Evolutionary conservation across 2,329 filamentous ascomycete genomes (phyloP).

Genomic region (Ceratocystiopsis sp.): DNA sequence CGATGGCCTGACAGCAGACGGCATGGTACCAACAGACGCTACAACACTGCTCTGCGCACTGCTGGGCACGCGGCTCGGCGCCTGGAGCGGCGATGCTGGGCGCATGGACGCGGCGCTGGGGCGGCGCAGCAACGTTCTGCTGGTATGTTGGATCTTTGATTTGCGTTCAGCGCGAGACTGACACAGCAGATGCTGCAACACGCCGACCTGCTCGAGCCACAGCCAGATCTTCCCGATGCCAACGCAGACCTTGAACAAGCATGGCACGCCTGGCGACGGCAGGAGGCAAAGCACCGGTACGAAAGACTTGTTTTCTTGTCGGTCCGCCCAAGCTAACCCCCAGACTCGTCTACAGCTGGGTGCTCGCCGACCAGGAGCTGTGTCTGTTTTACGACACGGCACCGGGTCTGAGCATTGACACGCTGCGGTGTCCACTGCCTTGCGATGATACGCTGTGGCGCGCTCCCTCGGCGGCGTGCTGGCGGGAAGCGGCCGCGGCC

Average conservation of each 20-base stretch:
- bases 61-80: constrained; percentile 49
- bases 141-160: no score
- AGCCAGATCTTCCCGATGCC: no score
- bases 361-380: constrained; percentile 57
- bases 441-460: constrained; percentile 45
- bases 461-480: constrained; percentile 38
- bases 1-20: no score
- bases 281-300: constrained; percentile 46
- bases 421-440: constrained; percentile 48
- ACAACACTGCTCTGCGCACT: constrained; percentile 47
- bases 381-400: constrained; percentile 47
- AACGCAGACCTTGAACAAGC: no score
- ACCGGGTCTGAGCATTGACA: constrained; percentile 46
- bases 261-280: constrained; percentile 49
- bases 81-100: constrained; percentile 63
- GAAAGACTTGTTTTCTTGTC: constrained; percentile 11
- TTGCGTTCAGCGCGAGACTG: not conserved
- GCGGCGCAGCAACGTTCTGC: constrained; percentile 53
- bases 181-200: constrained; percentile 44
- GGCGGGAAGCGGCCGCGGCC: no score
- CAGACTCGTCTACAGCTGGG: constrained; percentile 58
- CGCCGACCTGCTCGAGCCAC: constrained; percentile 45
- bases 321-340: constrained; percentile 10
- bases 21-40: no score
- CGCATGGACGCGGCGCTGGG: constrained; percentile 64